phyloP scores from a whole-genome alignment of 1,284 basidiomycete species.

The Takashimella koratensis region DNA sequence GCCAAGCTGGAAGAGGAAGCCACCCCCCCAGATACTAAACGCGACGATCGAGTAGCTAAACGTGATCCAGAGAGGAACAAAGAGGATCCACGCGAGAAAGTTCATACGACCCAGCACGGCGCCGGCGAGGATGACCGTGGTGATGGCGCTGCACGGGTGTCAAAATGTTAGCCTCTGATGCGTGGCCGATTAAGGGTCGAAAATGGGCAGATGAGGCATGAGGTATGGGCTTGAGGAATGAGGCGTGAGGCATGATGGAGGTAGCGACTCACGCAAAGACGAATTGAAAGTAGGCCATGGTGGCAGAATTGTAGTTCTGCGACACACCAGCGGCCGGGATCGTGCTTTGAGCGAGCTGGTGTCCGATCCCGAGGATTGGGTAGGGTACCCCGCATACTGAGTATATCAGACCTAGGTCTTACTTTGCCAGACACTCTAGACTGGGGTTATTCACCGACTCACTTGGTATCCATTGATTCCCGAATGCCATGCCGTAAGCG shows the following conservation, averaged over 20 bases:
- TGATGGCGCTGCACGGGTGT: slow-evolving; percentile 15
- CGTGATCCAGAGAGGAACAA: slow-evolving; percentile 19
- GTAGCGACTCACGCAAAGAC: slow-evolving; percentile 13
- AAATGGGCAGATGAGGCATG: too few relatives aligned
- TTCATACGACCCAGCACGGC: slow-evolving; percentile 23
- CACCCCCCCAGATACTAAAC: slow-evolving; percentile 21
- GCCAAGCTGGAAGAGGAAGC: slow-evolving; percentile 16
- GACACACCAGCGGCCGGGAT: slow-evolving; percentile 11
- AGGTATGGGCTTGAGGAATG: too few relatives aligned
- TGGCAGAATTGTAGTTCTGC: slow-evolving; percentile 12
- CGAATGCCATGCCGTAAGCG: slow-evolving; percentile 20
- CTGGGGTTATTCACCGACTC: too few relatives aligned
- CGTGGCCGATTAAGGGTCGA: too few relatives aligned
- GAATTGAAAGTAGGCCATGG: slow-evolving; percentile 24
- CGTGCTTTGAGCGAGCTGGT: slow-evolving; percentile 7
- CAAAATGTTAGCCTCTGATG: too few relatives aligned
- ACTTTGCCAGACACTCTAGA: too few relatives aligned
- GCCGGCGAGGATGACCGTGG: slow-evolving; percentile 19
- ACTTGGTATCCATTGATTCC: slow-evolving; percentile 13
- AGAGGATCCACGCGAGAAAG: slow-evolving; percentile 19
- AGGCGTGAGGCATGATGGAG: neutral
- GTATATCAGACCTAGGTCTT: too few relatives aligned
- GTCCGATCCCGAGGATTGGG: slow-evolving; percentile 12
- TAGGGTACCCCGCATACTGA: slow-evolving; percentile 16
- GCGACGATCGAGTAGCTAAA: slow-evolving; percentile 15